Conservation (phyloP, 2,329 filamentous ascomycete species). For the Leptosphaerulina australis region DNA sequence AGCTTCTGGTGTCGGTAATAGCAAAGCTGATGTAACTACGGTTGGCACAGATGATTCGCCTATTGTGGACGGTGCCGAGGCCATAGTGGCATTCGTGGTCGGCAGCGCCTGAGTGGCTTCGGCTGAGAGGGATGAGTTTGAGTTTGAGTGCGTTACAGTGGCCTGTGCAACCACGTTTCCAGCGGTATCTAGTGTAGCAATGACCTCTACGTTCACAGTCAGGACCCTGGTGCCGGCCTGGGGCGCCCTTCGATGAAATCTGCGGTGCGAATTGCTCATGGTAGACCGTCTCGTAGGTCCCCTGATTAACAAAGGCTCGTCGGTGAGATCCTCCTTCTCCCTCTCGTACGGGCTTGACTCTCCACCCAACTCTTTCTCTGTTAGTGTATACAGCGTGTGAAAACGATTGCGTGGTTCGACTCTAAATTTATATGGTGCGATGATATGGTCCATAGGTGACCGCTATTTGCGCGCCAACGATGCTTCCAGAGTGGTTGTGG, state of each 20-base stretch:
- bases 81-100: not conserved
- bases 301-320: conserved; percentile 27
- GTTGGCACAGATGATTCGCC: not conserved
- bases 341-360: conserved; percentile 6
- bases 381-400: conserved; percentile 21
- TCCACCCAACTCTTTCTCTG: not conserved
- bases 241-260: conserved; percentile 43
- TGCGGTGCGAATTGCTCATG: conserved; percentile 42
- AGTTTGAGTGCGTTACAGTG: conserved; percentile 28
- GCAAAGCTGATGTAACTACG: conserved; percentile 11
- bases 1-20: conserved; percentile 4
- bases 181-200: conserved; percentile 38
- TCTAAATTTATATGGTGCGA: conserved; percentile 34
- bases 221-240: conserved; percentile 26
- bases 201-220: conserved; percentile 40
- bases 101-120: not conserved
- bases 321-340: conserved; percentile 21
- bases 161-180: conserved; percentile 36
- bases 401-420: conserved; percentile 33
- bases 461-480: conserved; percentile 26
- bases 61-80: conserved; percentile 1
- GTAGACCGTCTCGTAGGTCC: conserved; percentile 29
- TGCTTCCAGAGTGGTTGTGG: conserved; percentile 31
- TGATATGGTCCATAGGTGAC: conserved; percentile 40
- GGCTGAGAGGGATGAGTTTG: conserved; percentile 10